Base-by-base conservation (phyloP, 768 basidiomycete species). In the Clitopilus hobsonii region DNA sequence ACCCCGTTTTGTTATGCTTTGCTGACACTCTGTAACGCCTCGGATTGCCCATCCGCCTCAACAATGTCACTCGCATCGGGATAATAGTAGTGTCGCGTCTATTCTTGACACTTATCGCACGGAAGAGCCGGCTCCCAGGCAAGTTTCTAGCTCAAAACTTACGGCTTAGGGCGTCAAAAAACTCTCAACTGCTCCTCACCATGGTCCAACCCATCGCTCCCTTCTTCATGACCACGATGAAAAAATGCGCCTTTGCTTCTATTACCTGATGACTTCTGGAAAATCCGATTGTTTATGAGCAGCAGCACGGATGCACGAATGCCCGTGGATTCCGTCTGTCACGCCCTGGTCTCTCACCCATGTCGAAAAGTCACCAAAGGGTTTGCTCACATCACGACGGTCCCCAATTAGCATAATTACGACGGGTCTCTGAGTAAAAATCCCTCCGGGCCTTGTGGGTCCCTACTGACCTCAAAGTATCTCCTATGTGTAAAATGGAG, bases 321-420 rank as follows among this genome's bases (percentile, higher is more conserved):
- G 22, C 11, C 22, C 22, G 22, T 45, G 30, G 30, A 7, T 18
- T 45, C 41, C n/a, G 22, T 45, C 41, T 45, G 41, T 45, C 41
- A 23, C 22, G 41, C 10, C 18, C 22, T 45, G n/a, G 16, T 7
- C 41, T 45, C 41, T 45, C 41, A 45, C 41, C 41, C 41, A 23
- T 20, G 41, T 45, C 41, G 41, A 20, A 45, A 45, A 45, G 22
- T 45, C 16, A 18, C 41, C 22, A 45, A 45, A 18, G 41, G 41
- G 41, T 45, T 45, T 45, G 22, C 41, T 45, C 41, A 45, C 41
- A 45, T 45, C 16, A 45, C 18, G 11, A 45, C 41, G 16, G 41
- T 45, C 41, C 41, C 41, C 41, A 45, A 45, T 45, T 45, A 45
- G 41, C 41, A 45, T 20, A 45, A 45, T 45, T 45, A 11, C 41